Evolutionary conservation across 2,329 filamentous ascomycete genomes (phyloP).

Genomic region (Rhynchosporium agropyri): DNA sequence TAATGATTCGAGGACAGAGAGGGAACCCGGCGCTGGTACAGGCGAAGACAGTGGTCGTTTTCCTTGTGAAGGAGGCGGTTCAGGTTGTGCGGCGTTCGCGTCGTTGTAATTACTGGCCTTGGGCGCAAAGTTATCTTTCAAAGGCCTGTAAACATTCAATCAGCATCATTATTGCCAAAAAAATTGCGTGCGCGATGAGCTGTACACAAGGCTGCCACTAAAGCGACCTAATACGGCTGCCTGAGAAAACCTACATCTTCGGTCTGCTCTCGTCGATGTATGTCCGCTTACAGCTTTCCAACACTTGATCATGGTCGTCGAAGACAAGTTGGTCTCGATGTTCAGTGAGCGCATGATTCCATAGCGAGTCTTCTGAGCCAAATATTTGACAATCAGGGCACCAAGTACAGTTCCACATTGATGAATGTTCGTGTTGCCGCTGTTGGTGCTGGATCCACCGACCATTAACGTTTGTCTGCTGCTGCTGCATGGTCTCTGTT

Average conservation of each 20-base stretch:
- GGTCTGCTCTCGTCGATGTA: slow-evolving; percentile 25
- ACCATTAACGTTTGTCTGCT: slow-evolving; percentile 22
- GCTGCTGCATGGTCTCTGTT: slow-evolving; percentile 14
- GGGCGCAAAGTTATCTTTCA: no score
- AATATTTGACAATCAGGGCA: slow-evolving; percentile 32
- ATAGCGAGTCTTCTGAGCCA: slow-evolving; percentile 20
- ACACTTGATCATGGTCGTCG: slow-evolving; percentile 19
- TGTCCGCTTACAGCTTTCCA: slow-evolving; percentile 18
- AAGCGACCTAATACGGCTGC: not conserved
- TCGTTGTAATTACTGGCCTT: slow-evolving; percentile 29
- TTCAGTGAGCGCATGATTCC: slow-evolving; percentile 28
- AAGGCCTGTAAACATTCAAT: slow-evolving; percentile 11
- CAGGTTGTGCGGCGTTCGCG: slow-evolving; percentile 18
- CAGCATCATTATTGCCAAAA: not conserved
- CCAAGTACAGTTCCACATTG: slow-evolving; percentile 30
- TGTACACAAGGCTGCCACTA: not conserved
- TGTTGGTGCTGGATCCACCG: slow-evolving; percentile 35
- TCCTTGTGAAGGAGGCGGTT: slow-evolving; percentile 22
- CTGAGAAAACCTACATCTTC: slow-evolving; percentile 26
- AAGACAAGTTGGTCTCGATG: slow-evolving; percentile 29
- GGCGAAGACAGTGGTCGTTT: slow-evolving; percentile 16
- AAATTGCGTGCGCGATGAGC: no score
- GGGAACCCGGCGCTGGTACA: slow-evolving; percentile 17
- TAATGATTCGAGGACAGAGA: slow-evolving; percentile 31
- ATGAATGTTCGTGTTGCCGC: slow-evolving; percentile 23